Percentiles rank a stretch among this genome's conserved stretches.
These are phyloP conservation scores for Solanum virginianum DNA, from an alignment of 257 asterid species.

Conservation along the genomic window DNA sequence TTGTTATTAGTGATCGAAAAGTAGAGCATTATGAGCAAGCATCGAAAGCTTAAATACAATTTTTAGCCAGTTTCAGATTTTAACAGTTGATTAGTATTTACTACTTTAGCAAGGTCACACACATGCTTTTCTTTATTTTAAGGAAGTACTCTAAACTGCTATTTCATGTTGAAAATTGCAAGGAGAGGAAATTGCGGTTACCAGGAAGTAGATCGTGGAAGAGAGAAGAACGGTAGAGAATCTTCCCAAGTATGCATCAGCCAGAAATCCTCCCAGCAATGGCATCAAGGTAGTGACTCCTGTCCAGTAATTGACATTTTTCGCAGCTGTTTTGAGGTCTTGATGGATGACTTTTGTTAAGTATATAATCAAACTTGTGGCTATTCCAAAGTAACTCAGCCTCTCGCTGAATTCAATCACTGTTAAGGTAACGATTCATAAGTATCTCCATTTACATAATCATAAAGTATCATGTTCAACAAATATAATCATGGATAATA, in stretches of 20 bases:
- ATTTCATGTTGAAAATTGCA: not conserved
- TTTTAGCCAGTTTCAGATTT: not conserved
- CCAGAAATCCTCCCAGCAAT: slow-evolving; percentile 18
- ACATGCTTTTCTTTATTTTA: not conserved
- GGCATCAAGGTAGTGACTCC: slow-evolving; percentile 22
- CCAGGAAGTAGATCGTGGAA: slow-evolving; percentile 16
- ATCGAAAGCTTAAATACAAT: not conserved
- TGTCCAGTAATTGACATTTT: slow-evolving; percentile 11
- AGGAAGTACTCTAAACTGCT: not conserved
- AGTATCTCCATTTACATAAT: slow-evolving; percentile 25
- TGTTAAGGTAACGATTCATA: slow-evolving; percentile 33
- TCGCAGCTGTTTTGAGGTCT: slow-evolving; percentile 19
- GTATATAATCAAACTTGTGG: slow-evolving; percentile 9
- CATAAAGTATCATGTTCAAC: not conserved
- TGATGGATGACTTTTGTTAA: slow-evolving; percentile 15
- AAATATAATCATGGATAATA: not conserved
- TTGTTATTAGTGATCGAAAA: not conserved
- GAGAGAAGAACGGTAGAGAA: slow-evolving; percentile 13
- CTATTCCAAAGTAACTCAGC: slow-evolving; percentile 12
- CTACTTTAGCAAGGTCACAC: not conserved
- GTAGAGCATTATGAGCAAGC: not conserved
- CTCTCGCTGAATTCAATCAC: slow-evolving; percentile 19
- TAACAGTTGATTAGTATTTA: not conserved
- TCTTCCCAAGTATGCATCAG: slow-evolving; percentile 19
- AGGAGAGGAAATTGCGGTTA: not conserved